These are phyloP conservation scores for Stramenopiles sp. DNA, from an alignment of 352 stramenopile species.

Conservation along the genomic window DNA sequence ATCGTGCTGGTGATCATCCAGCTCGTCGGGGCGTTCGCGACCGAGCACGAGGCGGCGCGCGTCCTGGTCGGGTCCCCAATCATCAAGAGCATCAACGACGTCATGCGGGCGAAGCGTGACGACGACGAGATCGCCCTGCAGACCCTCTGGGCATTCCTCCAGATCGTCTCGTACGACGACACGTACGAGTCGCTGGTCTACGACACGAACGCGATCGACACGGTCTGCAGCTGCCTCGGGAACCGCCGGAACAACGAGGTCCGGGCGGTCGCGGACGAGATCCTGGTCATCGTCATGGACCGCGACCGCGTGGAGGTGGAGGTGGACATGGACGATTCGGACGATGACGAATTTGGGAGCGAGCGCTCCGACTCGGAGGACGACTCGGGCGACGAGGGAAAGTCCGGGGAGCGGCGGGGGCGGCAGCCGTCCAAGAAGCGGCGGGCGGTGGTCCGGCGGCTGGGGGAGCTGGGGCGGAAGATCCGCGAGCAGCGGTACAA, in stretches of 20 bases:
- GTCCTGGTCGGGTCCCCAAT: slow-evolving; percentile 45
- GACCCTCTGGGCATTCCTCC: slow-evolving; percentile 50
- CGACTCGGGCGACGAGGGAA: background rate
- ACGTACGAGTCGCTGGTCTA: slow-evolving; percentile 55
- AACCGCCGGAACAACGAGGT: slow-evolving; percentile 37
- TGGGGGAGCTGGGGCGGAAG: slow-evolving; percentile 45
- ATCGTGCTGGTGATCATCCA: slow-evolving; percentile 69
- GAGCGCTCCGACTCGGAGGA: background rate
- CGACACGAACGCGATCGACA: slow-evolving; percentile 39
- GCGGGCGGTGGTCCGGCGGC: background rate
- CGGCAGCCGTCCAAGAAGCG: slow-evolving; percentile 24
- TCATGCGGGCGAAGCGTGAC: slow-evolving; percentile 61
- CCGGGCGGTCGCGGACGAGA: slow-evolving; percentile 51
- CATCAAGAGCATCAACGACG: slow-evolving; percentile 42
- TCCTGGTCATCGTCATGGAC: slow-evolving; percentile 58
- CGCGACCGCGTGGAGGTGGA: slow-evolving; percentile 28
- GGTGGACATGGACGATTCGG: background rate
- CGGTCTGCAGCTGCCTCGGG: slow-evolving; percentile 44
- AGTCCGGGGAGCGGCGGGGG: background rate
- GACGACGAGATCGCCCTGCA: slow-evolving; percentile 57
- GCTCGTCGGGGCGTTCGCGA: slow-evolving; percentile 44
- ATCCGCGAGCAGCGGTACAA: slow-evolving; percentile 55
- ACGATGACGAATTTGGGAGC: background rate
- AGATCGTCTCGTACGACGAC: slow-evolving; percentile 41
- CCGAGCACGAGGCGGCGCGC: slow-evolving; percentile 54